phyloP scores from a whole-genome alignment of 2,329 filamentous ascomycete species.

The Neospermospora avenae region DNA sequence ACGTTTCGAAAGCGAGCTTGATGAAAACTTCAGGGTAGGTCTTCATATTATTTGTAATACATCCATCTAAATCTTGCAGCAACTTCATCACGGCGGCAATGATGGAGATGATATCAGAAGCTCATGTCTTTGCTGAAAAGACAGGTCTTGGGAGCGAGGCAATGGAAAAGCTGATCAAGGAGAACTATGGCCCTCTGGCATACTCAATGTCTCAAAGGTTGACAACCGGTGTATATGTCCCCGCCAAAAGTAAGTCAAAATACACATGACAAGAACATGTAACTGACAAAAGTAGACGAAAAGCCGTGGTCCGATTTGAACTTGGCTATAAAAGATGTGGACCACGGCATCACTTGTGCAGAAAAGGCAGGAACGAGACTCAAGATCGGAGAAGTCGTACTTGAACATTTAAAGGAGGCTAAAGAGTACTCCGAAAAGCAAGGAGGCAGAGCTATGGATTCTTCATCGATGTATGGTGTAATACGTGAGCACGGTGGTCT shows the following conservation, averaged over 20 bases:
- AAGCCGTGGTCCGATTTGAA: conserved; percentile 47
- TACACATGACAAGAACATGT: not conserved
- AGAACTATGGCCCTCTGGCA: conserved; percentile 41
- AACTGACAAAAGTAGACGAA: conserved; percentile 19
- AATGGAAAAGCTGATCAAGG: conserved; percentile 41
- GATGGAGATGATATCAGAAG: conserved; percentile 45
- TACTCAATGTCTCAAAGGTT: conserved; percentile 42
- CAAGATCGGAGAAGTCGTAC: conserved; percentile 42
- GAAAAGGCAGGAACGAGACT: conserved; percentile 39
- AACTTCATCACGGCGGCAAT: conserved; percentile 39
- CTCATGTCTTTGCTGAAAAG: conserved; percentile 45
- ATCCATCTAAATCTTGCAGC: conserved; percentile 16
- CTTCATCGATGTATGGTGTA: conserved; percentile 49
- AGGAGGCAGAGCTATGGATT: conserved; percentile 42
- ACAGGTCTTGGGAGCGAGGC: conserved; percentile 41
- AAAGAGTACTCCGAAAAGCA: conserved; percentile 36
- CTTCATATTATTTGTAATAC: not conserved
- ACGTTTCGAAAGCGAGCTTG: conserved; percentile 40
- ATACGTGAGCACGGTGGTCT: conserved; percentile 43
- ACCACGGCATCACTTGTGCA: conserved; percentile 46
- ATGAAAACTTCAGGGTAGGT: conserved; percentile 40
- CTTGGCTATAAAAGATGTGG: conserved; percentile 51
- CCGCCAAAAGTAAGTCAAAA: conserved; percentile 31
- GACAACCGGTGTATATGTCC: conserved; percentile 42
- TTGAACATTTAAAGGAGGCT: conserved; percentile 44